Evolutionary conservation across 2,329 filamentous ascomycete genomes (phyloP), one percentile per base, ranked within the genome.

Genomic region (Corniculantispora saksenae): DNA sequence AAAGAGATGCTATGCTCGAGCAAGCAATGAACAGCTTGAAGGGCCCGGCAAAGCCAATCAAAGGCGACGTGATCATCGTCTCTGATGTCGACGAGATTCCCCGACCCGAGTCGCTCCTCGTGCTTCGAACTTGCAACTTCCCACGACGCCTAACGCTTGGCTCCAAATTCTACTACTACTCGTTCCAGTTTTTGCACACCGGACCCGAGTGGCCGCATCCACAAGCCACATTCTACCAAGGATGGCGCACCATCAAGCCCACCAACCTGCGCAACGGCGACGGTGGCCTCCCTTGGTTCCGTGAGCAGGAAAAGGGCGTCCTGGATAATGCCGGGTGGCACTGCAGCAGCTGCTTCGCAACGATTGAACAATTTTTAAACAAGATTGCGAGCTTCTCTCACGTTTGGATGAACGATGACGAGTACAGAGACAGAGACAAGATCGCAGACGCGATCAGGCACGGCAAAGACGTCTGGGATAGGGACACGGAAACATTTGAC

Each of bases 21-120:
- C 84, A 87, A 71, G 85, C 85, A 40, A 80, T 89, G 50, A 82
- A 84, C 1, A 72, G 68, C 2, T 77, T 89, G 19, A 66, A 70
- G 1, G 81, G 79, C 59, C 72, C 73, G 2, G 71, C 77, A 53
- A 76, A 78, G 5, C 82, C 86, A 2, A 70, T 75, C 0, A 61
- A 72, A 2, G 83, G 83, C 62, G 87, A 89, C 70, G 84, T 86
- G 29, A 77, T 89, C 29, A 72, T 89, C 63, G 83, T 89, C 2
- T 82, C 85, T 63, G 86, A 89, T 70, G 82, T 88, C 19, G 85
- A 88, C 72, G 87, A 89, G 76, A 82, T 89, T 54, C 79, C 83
- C 6, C 82, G 83, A 2, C 84, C 86, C 0, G 76, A 79, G 58
- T 79, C 83, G 19, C 71, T 86, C 13, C 72, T 76, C 15, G 69